phyloP scores from a whole-genome alignment of 2,329 filamentous ascomycete species.

The Colletotrichum aenigma region DNA sequence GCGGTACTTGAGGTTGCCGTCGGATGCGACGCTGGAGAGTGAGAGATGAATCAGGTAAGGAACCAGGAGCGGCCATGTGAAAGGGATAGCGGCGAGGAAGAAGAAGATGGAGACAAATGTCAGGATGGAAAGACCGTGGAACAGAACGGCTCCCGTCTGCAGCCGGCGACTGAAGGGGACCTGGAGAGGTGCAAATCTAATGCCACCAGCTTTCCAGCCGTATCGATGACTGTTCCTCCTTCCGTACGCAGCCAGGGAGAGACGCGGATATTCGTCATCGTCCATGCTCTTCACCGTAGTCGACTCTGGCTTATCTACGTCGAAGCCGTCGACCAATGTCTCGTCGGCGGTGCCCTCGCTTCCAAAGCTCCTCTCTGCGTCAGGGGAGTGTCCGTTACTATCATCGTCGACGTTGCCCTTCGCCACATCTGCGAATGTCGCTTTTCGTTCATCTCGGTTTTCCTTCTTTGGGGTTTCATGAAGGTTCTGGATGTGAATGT shows the following conservation, averaged over 20 bases:
- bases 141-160: slow-evolving; percentile 79
- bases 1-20: slow-evolving; percentile 76
- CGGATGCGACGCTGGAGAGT: slow-evolving; percentile 76
- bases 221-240: slow-evolving; percentile 26
- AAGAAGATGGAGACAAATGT: slow-evolving; percentile 81
- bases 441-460: neutral
- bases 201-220: slow-evolving; percentile 51
- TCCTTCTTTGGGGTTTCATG: slow-evolving; percentile 11
- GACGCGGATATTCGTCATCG: slow-evolving; percentile 18
- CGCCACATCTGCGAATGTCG: neutral
- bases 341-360: slow-evolving; percentile 17
- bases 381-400: neutral
- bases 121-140: slow-evolving; percentile 75
- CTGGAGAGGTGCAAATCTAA: slow-evolving; percentile 84
- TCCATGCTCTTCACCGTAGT: slow-evolving; percentile 8
- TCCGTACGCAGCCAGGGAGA: neutral
- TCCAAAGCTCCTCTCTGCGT: slow-evolving; percentile 7
- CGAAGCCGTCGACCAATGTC: slow-evolving; percentile 17
- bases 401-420: slow-evolving; percentile 4
- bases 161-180: slow-evolving; percentile 73
- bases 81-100: slow-evolving; percentile 85
- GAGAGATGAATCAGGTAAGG: slow-evolving; percentile 85
- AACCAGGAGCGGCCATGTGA: slow-evolving; percentile 82
- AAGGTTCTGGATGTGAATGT: neutral
- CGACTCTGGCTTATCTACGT: neutral